Base-by-base conservation (phyloP, 1,139 yeast species). In the Yarrowia galli region DNA sequence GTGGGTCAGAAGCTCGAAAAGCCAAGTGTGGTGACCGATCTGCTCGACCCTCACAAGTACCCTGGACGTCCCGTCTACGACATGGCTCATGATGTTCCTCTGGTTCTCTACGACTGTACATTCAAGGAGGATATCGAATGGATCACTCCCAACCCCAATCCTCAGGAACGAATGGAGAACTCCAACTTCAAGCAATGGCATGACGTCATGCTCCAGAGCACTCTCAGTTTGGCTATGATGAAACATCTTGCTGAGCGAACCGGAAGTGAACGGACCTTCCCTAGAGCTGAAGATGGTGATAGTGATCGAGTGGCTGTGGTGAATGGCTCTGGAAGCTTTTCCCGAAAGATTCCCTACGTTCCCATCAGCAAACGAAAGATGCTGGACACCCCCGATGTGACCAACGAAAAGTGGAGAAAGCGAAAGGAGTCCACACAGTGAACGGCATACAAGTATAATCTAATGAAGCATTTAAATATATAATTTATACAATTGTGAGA, bases 1-100 rank as follows among this genome's bases (percentile, higher is more conserved):
- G 87, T 93, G 6, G 99, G 97, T 0, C 97, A 92, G 76, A 82
- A 81, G 20, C 82, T 86, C 36, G 99, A 96, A 77, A 70, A 77
- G 0, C 88, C 91, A 0, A 75, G 78, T 0, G 76, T 92, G 1
- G 81, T 96, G 1, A 76, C 77, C 16, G 84, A 86, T 0, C 79
- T 96, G 70, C 76, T 93, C 68, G 84, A 93, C 74, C 80, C 86
- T 2, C 82, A 81, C 3, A 80, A 79, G 66, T 84, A 80, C 68
- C 92, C 97, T 0, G 80, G 86, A 25, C 86, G 89, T 71, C 99
- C 99, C 0, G 79, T 83, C 15, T 96, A 89, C 75, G 96, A 89
- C 68, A 91, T 95, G 92, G 98, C 97, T 1, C 85, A 89, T 73
- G 98, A 95, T 72, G 80, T 89, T n/a, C 99, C 99, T 0, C 81